Percentiles rank a stretch among this genome's conserved stretches.
Conservation (phyloP, 768 basidiomycete genomes). For the Lyophyllum decastes region DNA sequence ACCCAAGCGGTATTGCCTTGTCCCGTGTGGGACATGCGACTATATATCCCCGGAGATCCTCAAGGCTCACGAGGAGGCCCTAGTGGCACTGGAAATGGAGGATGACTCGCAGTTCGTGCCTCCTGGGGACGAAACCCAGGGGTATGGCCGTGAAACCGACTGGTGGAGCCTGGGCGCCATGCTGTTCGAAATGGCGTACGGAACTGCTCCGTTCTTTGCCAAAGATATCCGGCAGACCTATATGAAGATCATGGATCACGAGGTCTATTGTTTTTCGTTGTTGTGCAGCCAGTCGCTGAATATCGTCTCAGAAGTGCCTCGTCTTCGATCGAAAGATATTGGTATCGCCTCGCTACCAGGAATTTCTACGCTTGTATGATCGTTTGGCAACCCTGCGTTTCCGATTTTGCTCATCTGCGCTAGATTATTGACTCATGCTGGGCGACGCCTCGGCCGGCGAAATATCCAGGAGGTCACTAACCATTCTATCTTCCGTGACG, state of each 20-base stretch:
- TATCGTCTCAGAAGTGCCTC: constrained; percentile 50
- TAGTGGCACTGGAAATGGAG: constrained; percentile 76
- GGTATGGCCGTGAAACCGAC: constrained; percentile 88
- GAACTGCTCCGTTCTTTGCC: constrained; percentile 88
- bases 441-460: constrained; percentile 63
- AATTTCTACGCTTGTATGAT: constrained; percentile 55
- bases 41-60: constrained; percentile 96
- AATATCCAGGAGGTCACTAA: constrained; percentile 62
- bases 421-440: constrained; percentile 64
- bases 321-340: constrained; percentile 48
- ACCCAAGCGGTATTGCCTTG: constrained; percentile 65
- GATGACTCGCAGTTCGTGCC: constrained; percentile 33
- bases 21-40: constrained; percentile 91
- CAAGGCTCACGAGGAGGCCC: constrained; percentile 77
- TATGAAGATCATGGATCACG: constrained; percentile 73
- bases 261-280: constrained; percentile 38
- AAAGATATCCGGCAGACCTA: constrained; percentile 85
- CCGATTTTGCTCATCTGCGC: background rate
- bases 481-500: constrained; percentile 62
- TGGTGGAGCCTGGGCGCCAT: constrained; percentile 97
- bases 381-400: background rate
- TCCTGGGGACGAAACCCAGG: constrained; percentile 25
- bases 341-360: constrained; percentile 51
- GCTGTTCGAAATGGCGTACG: constrained; percentile 86
- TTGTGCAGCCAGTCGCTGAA: constrained; percentile 7